phyloP scores from a whole-genome alignment of 2,329 filamentous ascomycete genomes.

The Paraphoma chrysanthemicola region DNA sequence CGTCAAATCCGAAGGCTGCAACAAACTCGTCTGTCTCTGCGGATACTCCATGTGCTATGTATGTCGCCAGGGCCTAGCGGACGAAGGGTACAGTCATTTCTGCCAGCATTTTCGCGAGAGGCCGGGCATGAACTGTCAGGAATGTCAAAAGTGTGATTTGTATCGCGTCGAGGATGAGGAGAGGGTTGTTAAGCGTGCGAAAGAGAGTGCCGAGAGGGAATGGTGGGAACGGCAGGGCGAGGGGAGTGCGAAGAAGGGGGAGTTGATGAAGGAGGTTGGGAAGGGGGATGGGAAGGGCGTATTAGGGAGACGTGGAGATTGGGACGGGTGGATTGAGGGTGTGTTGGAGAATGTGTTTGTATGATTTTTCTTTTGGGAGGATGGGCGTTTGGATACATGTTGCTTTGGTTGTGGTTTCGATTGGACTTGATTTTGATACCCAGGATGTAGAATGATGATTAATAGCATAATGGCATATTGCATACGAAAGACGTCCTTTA shows the following conservation, averaged over 20 bases:
- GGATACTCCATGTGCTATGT: conserved; percentile 99
- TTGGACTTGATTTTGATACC: not conserved
- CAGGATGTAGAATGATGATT: not conserved
- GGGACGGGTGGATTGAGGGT: conserved; percentile 28
- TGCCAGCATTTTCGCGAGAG: conserved; percentile 92
- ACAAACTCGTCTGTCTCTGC: conserved; percentile 94
- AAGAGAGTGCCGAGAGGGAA: conserved; percentile 51
- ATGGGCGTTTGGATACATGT: not conserved
- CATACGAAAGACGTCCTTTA: too few species aligned
- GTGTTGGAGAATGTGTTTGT: conserved; percentile 24
- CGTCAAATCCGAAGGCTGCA: conserved; percentile 92
- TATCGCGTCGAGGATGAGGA: conserved; percentile 59
- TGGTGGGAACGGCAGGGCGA: conserved; percentile 54
- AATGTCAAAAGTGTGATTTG: conserved; percentile 71
- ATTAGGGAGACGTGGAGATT: conserved; percentile 16
- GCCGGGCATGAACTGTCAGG: conserved; percentile 74
- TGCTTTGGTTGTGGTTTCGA: not conserved
- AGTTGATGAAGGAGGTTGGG: conserved; percentile 28
- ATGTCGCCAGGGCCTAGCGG: conserved; percentile 70
- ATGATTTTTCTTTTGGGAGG: conserved; percentile 10
- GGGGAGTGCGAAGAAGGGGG: conserved; percentile 18
- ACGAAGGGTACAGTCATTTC: conserved; percentile 89
- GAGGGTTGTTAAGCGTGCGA: conserved; percentile 49
- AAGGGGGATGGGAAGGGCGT: conserved; percentile 24
- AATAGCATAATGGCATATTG: too few species aligned